phyloP scores from a whole-genome alignment of 2,329 filamentous ascomycete genomes.

The Biscogniauxia mediterranea region DNA sequence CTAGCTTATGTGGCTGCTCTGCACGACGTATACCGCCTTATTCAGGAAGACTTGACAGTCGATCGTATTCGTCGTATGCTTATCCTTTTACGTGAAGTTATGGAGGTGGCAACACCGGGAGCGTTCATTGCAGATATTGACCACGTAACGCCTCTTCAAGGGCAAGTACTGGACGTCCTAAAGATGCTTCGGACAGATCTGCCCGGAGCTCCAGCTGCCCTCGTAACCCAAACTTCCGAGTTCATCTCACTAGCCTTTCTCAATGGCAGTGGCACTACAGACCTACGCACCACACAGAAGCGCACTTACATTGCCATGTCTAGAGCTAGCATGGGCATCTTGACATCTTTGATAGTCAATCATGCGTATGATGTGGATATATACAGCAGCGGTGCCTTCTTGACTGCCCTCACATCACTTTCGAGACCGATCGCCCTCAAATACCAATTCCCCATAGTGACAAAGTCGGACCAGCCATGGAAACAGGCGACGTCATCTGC shows the following conservation, averaged over 20 bases:
- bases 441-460: constrained; percentile 72
- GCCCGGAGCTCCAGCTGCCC: constrained; percentile 61
- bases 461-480: constrained; percentile 74
- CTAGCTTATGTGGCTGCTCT: constrained; percentile 78
- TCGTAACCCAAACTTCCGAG: constrained; percentile 68
- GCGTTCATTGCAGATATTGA: constrained; percentile 72
- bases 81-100: constrained; percentile 65
- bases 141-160: constrained; percentile 70
- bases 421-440: constrained; percentile 72
- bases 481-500: constrained; percentile 71
- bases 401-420: constrained; percentile 64
- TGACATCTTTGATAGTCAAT: constrained; percentile 58
- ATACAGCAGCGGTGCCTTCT: constrained; percentile 66
- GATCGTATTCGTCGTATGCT: constrained; percentile 68
- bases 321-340: constrained; percentile 72
- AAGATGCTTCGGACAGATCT: constrained; percentile 67
- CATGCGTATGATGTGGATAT: constrained; percentile 65
- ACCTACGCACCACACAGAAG: constrained; percentile 40
- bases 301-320: constrained; percentile 89
- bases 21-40: constrained; percentile 74
- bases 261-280: constrained; percentile 34
- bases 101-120: constrained; percentile 66
- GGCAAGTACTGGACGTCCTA: constrained; percentile 65
- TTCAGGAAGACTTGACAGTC: constrained; percentile 61
- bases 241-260: constrained; percentile 70